Base-by-base conservation (phyloP, 1,139 yeast species). In the Pichia sp. region DNA sequence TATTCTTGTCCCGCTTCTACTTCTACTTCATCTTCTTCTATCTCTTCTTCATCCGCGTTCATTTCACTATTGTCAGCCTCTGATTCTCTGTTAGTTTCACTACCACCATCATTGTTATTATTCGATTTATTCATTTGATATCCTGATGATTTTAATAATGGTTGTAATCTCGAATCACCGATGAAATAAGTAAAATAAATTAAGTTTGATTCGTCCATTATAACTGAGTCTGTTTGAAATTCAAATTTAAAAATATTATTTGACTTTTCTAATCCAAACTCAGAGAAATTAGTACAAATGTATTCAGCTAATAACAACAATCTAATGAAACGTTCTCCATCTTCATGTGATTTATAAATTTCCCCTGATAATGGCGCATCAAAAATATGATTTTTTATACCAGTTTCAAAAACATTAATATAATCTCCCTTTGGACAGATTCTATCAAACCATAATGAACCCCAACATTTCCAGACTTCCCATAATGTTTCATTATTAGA, bases 391-490 rank as follows among this genome's bases (percentile, higher is more conserved):
- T 76, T 77, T 46, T 66, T 64, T 18, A 83, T 77, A 7, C 90
- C 90, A 4, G 85, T 79, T 39, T 73, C 73, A 46, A 68, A 73
- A 42, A 72, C 68, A 46, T 72, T 76, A 39, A 69, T 69, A 55
- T 76, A 80, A 55, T 79, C 84, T 3, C 70, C 69, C 55, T 80
- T 80, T 27, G 65, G 55, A 23, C 66, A 65, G 39, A 82, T 68
- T 40, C 71, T 70, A 63, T 85, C 90, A 65, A 79, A 85, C 90
- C 92, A 85, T 39, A 85, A 65, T 0, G 89, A 79, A 3, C 94
- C 94, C 89, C 92, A 84, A 59, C 89, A 81, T 61, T 81, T 81
- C 89, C 90, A 84, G 27, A 81, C 85, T 65, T 85, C 94, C 38
- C 85, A 79, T 46, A 85, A 67, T 42, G 71, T 75, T 63, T 84